Evolutionary conservation across 2,329 filamentous ascomycete genomes (phyloP).

Genomic region (Dryadomyces quercivorus): DNA sequence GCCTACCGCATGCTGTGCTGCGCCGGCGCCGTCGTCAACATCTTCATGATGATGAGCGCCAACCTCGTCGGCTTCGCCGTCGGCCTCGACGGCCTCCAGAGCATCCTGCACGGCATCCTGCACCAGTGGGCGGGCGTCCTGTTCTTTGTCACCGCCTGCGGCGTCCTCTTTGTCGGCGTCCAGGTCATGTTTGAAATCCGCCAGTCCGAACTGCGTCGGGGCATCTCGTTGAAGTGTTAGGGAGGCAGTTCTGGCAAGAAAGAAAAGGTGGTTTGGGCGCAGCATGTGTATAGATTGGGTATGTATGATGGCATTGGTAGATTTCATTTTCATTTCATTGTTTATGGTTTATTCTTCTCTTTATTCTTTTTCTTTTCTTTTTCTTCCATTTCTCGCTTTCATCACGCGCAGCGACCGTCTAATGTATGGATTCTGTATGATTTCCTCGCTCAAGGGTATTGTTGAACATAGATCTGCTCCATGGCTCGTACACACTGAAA

Average conservation of each 20-base stretch:
- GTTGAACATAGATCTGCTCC: too few relatives aligned
- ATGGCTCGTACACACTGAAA: too few relatives aligned
- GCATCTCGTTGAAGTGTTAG: constrained; percentile 68
- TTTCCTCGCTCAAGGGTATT: too few relatives aligned
- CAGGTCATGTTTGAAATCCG: constrained; percentile 97
- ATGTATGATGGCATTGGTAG: background rate
- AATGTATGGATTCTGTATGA: too few relatives aligned
- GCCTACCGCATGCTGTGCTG: constrained; percentile 71
- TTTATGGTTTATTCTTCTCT: too few relatives aligned
- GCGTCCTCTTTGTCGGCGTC: constrained; percentile 68
- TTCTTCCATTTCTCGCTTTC: too few relatives aligned
- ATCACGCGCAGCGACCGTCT: too few relatives aligned
- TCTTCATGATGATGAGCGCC: constrained; percentile 90
- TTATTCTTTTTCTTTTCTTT: background rate
- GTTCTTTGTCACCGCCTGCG: constrained; percentile 62
- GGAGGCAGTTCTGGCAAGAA: background rate
- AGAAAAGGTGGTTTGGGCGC: background rate
- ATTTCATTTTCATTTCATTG: too few relatives aligned
- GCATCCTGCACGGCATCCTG: constrained; percentile 62
- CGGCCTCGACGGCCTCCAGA: constrained; percentile 75
- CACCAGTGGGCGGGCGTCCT: constrained; percentile 56
- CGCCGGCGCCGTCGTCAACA: constrained; percentile 67
- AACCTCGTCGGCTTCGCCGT: constrained; percentile 94
- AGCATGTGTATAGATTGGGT: background rate
- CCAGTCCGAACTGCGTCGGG: constrained; percentile 70